Conservation (phyloP, 345 rosid genomes). For the Combretum micranthum region DNA sequence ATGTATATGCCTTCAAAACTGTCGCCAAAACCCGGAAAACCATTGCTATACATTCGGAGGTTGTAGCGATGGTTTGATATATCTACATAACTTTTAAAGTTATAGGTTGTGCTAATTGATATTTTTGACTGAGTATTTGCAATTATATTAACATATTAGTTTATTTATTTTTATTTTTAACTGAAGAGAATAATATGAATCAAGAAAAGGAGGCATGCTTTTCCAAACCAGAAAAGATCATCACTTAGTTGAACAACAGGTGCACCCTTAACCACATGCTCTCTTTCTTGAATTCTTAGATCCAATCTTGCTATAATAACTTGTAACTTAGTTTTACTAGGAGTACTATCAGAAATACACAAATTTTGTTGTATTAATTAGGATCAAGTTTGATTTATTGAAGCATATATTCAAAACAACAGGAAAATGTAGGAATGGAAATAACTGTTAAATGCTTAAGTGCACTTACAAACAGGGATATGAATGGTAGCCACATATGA, state of each 20-base stretch:
- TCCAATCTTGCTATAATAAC: conserved; percentile 83
- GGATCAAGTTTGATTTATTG: background rate
- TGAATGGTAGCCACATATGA: conserved; percentile 74
- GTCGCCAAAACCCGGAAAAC: no score
- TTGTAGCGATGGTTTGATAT: no score
- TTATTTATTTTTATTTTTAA: no score
- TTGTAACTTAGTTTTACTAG: conserved; percentile 75
- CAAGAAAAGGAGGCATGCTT: conserved; percentile 75
- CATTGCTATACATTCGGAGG: no score
- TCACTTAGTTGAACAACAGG: conserved; percentile 88
- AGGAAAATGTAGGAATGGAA: background rate
- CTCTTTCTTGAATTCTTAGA: conserved; percentile 76
- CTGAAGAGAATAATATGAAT: conserved; percentile 86
- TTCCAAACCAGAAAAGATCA: conserved; percentile 96
- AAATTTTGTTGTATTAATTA: background rate
- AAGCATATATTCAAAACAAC: background rate
- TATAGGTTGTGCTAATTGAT: no score
- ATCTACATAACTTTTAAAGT: background rate
- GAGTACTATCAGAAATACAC: conserved; percentile 40
- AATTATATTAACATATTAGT: no score
- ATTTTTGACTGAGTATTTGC: no score
- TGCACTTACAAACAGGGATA: conserved; percentile 74
- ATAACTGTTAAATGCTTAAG: background rate
- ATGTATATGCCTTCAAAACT: background rate
- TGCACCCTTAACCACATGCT: conserved; percentile 85